Conservation (phyloP, 495 filamentous ascomycete genomes). For the Neurospora terricola region DNA sequence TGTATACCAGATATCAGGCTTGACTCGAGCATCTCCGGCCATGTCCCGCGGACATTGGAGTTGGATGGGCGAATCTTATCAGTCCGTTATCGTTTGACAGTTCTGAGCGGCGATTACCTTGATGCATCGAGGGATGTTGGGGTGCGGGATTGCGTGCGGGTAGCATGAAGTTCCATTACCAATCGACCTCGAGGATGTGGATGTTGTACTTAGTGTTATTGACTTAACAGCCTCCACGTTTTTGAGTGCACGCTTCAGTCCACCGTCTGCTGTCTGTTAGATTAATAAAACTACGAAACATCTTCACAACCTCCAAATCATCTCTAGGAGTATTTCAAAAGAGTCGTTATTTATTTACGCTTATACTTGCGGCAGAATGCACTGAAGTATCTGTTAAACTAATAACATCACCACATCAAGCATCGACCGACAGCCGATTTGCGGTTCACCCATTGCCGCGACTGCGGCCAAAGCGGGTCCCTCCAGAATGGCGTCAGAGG, state of each 20-base stretch:
- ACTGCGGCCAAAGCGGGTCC: slow-evolving; percentile 1
- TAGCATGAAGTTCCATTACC: background rate
- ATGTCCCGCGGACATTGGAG: slow-evolving; percentile 12
- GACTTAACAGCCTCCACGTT: too few species aligned
- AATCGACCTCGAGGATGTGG: too few species aligned
- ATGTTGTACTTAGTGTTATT: too few species aligned
- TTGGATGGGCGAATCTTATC: background rate
- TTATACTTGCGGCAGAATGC: too few species aligned
- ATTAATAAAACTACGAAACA: too few species aligned
- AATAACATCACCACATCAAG: background rate
- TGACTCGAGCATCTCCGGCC: slow-evolving; percentile 9
- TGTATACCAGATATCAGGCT: background rate
- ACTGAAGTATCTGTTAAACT: too few species aligned
- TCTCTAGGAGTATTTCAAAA: too few species aligned
- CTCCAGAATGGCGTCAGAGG: slow-evolving; percentile 21
- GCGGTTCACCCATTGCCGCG: background rate
- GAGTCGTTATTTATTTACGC: too few species aligned
- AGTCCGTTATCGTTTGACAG: background rate
- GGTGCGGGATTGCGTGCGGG: background rate
- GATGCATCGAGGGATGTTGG: background rate
- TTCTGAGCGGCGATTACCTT: background rate
- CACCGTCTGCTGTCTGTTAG: too few species aligned
- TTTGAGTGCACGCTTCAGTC: too few species aligned
- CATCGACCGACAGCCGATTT: background rate
- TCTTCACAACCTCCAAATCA: too few species aligned